Evolutionary conservation across 768 basidiomycete species (phyloP).

Genomic region (Suillus variegatus): DNA sequence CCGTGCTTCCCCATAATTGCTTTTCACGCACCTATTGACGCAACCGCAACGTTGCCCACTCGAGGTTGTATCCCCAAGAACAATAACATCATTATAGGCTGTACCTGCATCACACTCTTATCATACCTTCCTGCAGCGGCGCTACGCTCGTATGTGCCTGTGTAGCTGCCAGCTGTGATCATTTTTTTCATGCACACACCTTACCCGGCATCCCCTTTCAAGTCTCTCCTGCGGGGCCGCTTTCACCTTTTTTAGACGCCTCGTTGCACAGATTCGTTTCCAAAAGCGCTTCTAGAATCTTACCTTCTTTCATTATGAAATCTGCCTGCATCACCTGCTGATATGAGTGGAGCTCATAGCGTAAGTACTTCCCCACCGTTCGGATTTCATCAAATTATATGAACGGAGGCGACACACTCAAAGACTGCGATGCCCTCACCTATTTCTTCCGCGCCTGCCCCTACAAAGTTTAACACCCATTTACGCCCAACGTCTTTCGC

Average conservation of each 20-base stretch:
- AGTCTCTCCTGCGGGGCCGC: conserved; percentile 16
- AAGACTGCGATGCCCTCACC: conserved; percentile 4
- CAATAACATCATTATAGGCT: conserved; percentile 2
- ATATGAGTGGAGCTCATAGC: conserved; percentile 24
- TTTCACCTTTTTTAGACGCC: conserved; percentile 17
- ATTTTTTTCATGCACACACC: conserved; percentile 6
- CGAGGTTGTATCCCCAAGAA: conserved; percentile 16
- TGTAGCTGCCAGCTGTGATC: neutral
- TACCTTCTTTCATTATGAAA: conserved; percentile 11
- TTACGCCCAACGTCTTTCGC: neutral
- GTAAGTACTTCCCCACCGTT: conserved; percentile 9
- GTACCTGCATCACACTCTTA: conserved; percentile 8
- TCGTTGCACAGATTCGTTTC: conserved; percentile 14
- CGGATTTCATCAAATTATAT: conserved; percentile 11
- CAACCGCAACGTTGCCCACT: conserved; percentile 24
- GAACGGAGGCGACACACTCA: conserved; percentile 10
- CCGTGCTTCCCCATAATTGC: conserved; percentile 3
- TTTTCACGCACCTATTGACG: neutral
- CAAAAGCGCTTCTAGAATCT: neutral
- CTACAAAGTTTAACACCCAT: neutral
- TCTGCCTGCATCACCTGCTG: conserved; percentile 17
- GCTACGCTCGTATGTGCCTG: neutral
- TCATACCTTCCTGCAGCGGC: conserved; percentile 4
- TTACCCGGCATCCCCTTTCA: conserved; percentile 10
- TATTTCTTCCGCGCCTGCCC: conserved; percentile 4